A percentile compares a stretch with the other conserved stretches of the same genome.
Evolutionary conservation across 208 protist species (phyloP).

Genomic region (Porcisia hertigi): DNA sequence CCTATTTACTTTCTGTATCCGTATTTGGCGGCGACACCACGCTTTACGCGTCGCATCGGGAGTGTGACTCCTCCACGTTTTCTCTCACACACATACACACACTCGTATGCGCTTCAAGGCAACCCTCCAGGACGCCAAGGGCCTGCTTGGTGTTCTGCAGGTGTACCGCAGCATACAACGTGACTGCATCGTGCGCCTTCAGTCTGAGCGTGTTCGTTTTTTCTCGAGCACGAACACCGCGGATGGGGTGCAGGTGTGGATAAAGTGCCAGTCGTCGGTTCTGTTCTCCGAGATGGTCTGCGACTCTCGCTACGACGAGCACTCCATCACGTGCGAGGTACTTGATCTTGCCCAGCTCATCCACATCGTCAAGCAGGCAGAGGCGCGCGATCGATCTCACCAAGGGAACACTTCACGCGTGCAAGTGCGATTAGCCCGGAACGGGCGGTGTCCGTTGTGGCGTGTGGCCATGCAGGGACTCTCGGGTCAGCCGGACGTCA

Average conservation of each 20-base stretch:
- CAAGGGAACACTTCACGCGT: slow-evolving; percentile 29
- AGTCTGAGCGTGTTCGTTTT: slow-evolving; percentile 60
- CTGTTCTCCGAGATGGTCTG: slow-evolving; percentile 76
- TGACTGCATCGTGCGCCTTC: slow-evolving; percentile 65
- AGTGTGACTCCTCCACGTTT: not conserved
- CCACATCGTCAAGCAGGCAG: slow-evolving; percentile 69
- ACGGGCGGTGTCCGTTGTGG: slow-evolving; percentile 29
- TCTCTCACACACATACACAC: too few species aligned
- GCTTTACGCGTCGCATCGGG: not conserved
- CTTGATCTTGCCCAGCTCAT: slow-evolving; percentile 61
- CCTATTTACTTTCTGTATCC: not conserved
- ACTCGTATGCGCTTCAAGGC: slow-evolving; percentile 78
- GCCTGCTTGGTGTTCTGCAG: slow-evolving; percentile 57
- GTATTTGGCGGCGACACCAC: not conserved
- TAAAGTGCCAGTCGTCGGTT: slow-evolving; percentile 52
- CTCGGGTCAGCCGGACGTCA: slow-evolving; percentile 49
- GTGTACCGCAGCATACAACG: slow-evolving; percentile 66
- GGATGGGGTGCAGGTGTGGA: slow-evolving; percentile 78
- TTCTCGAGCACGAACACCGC: slow-evolving; percentile 60
- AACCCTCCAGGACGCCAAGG: slow-evolving; percentile 54
- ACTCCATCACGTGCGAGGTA: slow-evolving; percentile 82
- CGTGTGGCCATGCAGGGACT: slow-evolving; percentile 44
- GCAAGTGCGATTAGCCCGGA: slow-evolving; percentile 59
- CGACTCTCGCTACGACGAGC: slow-evolving; percentile 60
- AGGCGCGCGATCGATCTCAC: slow-evolving; percentile 34